phyloP scores from a whole-genome alignment of 108 stramenopile species.

The Cyclotella cryptica region DNA sequence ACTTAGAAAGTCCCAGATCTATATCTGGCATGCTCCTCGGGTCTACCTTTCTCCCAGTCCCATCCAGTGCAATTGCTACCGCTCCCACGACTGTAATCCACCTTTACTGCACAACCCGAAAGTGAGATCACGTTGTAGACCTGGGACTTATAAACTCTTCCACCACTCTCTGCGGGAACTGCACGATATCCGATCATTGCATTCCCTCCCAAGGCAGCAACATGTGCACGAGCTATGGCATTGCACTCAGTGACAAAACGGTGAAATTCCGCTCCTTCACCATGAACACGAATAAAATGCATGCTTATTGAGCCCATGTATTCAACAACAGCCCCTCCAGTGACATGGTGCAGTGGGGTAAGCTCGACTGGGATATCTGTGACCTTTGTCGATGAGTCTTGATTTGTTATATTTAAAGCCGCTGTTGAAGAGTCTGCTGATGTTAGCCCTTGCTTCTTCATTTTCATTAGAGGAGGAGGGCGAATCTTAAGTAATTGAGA shows the following conservation, averaged over 20 bases:
- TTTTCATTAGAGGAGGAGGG: constrained; percentile 27
- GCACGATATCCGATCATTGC: constrained; percentile 90
- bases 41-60: too few species aligned
- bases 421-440: neutral
- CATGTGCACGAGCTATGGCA: constrained; percentile 91
- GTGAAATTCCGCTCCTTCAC: constrained; percentile 86
- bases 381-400: constrained; percentile 52
- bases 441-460: too few species aligned
- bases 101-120: constrained; percentile 69
- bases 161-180: constrained; percentile 89
- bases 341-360: constrained; percentile 76
- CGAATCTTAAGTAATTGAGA: constrained; percentile 30
- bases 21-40: constrained; percentile 4
- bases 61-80: neutral
- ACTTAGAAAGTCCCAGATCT: constrained; percentile 6
- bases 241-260: constrained; percentile 91
- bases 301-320: constrained; percentile 86
- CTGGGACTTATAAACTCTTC: constrained; percentile 87
- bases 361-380: constrained; percentile 81
- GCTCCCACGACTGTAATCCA: constrained; percentile 54
- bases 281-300: constrained; percentile 93
- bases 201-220: constrained; percentile 88
- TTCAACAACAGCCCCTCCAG: constrained; percentile 72
- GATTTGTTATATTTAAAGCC: constrained; percentile 8
- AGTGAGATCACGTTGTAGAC: constrained; percentile 90